A percentile compares a stretch with the other conserved stretches of the same genome.
phyloP scores from a whole-genome alignment of 2,329 filamentous ascomycete species.

The Rutstroemia sp. region DNA sequence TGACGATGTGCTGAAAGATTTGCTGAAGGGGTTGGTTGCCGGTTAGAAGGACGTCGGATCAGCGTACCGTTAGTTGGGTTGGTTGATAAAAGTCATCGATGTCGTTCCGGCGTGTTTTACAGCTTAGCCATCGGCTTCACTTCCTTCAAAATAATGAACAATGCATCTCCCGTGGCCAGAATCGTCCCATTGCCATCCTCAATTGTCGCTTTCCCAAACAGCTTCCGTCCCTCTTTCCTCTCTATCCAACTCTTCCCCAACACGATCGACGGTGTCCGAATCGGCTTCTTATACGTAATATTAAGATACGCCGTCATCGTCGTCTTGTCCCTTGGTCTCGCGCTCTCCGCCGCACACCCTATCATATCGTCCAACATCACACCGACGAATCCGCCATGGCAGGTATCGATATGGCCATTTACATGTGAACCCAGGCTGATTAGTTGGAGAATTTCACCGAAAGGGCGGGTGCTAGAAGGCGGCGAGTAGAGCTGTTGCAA shows the following conservation, averaged over 20 bases:
- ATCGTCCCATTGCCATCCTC: constrained; percentile 41
- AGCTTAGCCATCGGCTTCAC: constrained; percentile 9
- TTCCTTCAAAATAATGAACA: constrained; percentile 33
- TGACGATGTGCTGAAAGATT: too few species aligned
- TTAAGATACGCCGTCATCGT: constrained; percentile 46
- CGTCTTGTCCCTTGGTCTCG: constrained; percentile 13
- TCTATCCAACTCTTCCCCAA: constrained; percentile 38
- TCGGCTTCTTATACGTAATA: constrained; percentile 44
- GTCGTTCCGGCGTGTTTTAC: neutral
- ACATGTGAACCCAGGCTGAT: constrained; percentile 41
- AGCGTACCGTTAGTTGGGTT: too few species aligned
- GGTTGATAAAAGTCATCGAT: too few species aligned
- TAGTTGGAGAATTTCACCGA: constrained; percentile 13
- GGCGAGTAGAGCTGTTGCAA: constrained; percentile 18
- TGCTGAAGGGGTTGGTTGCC: too few species aligned
- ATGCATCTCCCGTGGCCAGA: constrained; percentile 44
- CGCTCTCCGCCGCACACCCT: constrained; percentile 14
- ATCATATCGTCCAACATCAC: constrained; percentile 52
- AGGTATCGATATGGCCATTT: constrained; percentile 45
- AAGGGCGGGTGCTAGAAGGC: neutral
- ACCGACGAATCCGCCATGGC: constrained; percentile 54
- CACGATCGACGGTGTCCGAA: constrained; percentile 42
- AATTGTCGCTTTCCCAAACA: constrained; percentile 40
- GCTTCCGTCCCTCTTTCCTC: constrained; percentile 46
- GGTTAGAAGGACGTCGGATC: too few species aligned